Base-by-base conservation (phyloP, 331 rosid species). In the Malus hybrid region DNA sequence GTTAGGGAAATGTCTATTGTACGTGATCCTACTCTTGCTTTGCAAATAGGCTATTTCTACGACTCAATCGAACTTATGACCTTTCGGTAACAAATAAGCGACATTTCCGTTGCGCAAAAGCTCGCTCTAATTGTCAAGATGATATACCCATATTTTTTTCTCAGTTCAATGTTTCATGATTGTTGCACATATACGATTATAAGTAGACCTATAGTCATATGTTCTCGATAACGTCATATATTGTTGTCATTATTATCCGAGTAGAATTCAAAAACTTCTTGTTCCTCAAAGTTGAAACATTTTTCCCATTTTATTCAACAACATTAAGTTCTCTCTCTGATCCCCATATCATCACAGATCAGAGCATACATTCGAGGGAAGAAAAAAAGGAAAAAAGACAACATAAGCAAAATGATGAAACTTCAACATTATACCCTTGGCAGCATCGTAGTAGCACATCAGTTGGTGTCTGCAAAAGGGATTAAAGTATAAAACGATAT, bases 381-480 rank as follows among this genome's bases (percentile, higher is more conserved):
- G 18, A 68, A 28, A 22, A 32, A 33, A 36, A 24, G 18, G 8
- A 55, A 22, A 33, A 71, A 62, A 44, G 9, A 74, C 22, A 24
- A 56, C 30, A 32, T 20, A 34, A 64, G 61, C 24, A 15, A 71
- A 67, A 55, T 36, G 63, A 20, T 72, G 60, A 70, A 66, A 70
- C 76, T 73, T 16, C 33, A 32, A n/a, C 63, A 74, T 77, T 70
- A 70, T 82, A 74, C 73, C 42, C 39, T 13, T 39, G 28, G 19
- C 44, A 32, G 79, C 13, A 32, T 20, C 24, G 44, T 13, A 24
- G 79, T 58, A 30, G 20, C 57, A 26, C 62, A 56, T 76, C 78
- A 83, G 71, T 62, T 60, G 22, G 64, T 28, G 52, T 57, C 87
- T 79, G 71, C 57, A 69, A 76, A 55, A 44, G 67, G 46, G 20